These are phyloP conservation scores for Senna tora DNA, from an alignment of 306 rosid genomes.

Conservation along the genomic window DNA sequence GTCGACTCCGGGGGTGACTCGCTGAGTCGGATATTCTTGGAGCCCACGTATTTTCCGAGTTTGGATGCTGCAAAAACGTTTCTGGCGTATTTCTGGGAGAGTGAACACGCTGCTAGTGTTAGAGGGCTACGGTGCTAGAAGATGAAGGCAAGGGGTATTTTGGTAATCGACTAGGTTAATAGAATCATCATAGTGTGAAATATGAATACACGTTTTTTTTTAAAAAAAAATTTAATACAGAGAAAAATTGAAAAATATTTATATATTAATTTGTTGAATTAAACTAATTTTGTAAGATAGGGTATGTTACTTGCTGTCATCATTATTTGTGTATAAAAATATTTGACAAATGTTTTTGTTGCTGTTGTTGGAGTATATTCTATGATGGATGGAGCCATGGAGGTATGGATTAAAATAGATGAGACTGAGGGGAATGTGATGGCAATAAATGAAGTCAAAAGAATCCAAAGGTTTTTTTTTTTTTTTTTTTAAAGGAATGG, in stretches of 20 bases:
- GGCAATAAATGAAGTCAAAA: not conserved
- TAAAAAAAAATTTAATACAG: no score
- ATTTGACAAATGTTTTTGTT: not conserved
- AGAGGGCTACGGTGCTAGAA: not conserved
- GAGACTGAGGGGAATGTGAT: no score
- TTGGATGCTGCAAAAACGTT: conserved; percentile 96
- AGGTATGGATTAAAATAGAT: no score
- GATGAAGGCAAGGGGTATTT: not conserved
- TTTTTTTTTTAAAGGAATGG: not conserved
- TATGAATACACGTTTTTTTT: no score
- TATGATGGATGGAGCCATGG: not conserved
- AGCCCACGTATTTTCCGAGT: conserved; percentile 87
- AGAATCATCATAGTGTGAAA: no score
- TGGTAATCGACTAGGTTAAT: no score
- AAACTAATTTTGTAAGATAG: not conserved
- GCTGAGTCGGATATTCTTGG: conserved; percentile 71
- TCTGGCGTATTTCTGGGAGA: conserved; percentile 55
- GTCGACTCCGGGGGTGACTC: conserved; percentile 57
- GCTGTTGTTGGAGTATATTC: not conserved
- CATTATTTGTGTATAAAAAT: not conserved
- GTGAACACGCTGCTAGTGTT: not conserved
- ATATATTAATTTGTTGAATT: not conserved
- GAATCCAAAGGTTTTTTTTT: not conserved
- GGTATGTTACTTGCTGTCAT: no score
- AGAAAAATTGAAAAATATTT: no score